Evolutionary conservation across 2,329 filamentous ascomycete species (phyloP).

Genomic region (Pseudopithomyces maydicus): DNA sequence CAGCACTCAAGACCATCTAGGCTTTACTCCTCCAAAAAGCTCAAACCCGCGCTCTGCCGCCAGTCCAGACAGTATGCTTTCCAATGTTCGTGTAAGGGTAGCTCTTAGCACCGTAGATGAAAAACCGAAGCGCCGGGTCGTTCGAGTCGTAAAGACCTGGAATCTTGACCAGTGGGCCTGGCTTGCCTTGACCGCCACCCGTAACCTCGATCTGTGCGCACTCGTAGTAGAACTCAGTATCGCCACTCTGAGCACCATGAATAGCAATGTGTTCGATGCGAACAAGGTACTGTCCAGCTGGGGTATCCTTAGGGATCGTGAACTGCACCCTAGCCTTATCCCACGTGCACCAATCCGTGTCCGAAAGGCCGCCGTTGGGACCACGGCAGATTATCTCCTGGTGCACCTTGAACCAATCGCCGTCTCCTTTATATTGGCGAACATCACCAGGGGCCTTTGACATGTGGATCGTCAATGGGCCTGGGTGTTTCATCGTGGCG

Average conservation of each 20-base stretch:
- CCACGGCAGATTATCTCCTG: constrained; percentile 18
- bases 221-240: constrained; percentile 47
- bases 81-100: constrained; percentile 25
- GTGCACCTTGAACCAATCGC: constrained; percentile 37
- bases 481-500: constrained; percentile 26
- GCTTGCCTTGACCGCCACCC: constrained; percentile 36
- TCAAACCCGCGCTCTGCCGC: constrained; percentile 4
- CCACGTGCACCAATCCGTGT: constrained; percentile 25
- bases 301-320: constrained; percentile 43
- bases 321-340: constrained; percentile 20
- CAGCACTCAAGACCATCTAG: too few relatives aligned
- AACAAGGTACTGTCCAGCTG: constrained; percentile 50
- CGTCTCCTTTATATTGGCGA: constrained; percentile 23
- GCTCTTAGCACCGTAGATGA: constrained; percentile 23
- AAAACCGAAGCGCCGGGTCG: constrained; percentile 28
- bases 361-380: constrained; percentile 9
- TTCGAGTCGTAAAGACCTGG: constrained; percentile 44
- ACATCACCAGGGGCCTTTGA: constrained; percentile 27
- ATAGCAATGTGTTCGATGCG: constrained; percentile 51
- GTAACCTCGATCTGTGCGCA: constrained; percentile 51
- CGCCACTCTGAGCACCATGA: constrained; percentile 38
- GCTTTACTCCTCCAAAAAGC: background rate
- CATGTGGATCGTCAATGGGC: constrained; percentile 29
- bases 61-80: constrained; percentile 19
- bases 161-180: constrained; percentile 42